phyloP scores from a whole-genome alignment of 2,329 filamentous ascomycete genomes.

The Pseudopyrenochaeta lycopersici region DNA sequence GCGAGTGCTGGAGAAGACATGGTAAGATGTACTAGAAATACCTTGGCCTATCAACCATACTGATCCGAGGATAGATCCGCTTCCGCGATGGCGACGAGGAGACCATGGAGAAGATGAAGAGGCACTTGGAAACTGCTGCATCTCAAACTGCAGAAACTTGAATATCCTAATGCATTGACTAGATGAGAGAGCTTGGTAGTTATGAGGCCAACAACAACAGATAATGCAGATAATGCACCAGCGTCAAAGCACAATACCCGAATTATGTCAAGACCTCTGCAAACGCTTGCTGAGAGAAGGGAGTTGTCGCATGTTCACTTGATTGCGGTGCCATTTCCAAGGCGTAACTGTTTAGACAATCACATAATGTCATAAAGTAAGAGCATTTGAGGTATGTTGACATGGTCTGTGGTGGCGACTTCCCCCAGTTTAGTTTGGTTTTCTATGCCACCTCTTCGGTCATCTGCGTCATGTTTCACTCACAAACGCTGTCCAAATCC shows the following conservation, averaged over 20 bases:
- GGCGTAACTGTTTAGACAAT: not conserved
- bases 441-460: not conserved
- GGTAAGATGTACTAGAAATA: constrained; percentile 56
- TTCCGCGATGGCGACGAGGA: constrained; percentile 49
- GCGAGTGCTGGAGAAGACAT: constrained; percentile 72
- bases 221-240: not conserved
- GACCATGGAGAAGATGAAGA: constrained; percentile 42
- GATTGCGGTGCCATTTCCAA: not conserved
- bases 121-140: constrained; percentile 29
- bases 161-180: not conserved
- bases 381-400: constrained; percentile 6
- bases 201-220: not conserved
- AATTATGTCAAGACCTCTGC: not conserved
- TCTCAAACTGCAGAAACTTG: constrained; percentile 26
- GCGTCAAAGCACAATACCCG: not conserved
- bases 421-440: not conserved
- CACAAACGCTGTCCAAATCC: not conserved
- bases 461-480: not conserved
- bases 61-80: constrained; percentile 44
- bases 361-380: not conserved
- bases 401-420: constrained; percentile 1
- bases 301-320: not conserved
- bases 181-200: not conserved
- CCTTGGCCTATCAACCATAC: not conserved
- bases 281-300: not conserved